Conservation (phyloP, 2,329 filamentous ascomycete species). For the Fusarium floridanum region DNA sequence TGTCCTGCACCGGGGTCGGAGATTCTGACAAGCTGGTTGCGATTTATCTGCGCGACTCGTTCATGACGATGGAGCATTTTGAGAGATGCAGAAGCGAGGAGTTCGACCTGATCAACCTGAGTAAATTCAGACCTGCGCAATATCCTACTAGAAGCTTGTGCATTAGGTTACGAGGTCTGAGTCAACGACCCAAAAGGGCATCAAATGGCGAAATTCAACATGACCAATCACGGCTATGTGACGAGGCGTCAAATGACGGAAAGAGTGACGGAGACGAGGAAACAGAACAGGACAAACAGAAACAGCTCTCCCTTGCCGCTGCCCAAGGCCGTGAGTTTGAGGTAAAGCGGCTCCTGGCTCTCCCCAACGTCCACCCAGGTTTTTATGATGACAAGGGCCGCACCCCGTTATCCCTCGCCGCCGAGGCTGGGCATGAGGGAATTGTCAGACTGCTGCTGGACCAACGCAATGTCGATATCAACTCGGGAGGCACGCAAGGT, state of each 20-base stretch:
- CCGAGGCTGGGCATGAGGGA: neutral
- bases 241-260: neutral
- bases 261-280: neutral
- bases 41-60: neutral
- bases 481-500: neutral
- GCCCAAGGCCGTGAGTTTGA: neutral
- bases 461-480: neutral
- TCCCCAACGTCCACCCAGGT: neutral
- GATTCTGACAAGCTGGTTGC: neutral
- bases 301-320: neutral
- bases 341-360: neutral
- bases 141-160: slow-evolving; percentile 7
- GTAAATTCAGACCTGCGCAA: neutral
- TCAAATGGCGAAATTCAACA: too few species aligned
- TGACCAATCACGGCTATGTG: too few species aligned
- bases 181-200: neutral
- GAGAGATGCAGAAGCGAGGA: neutral
- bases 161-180: neutral
- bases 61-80: slow-evolving; percentile 18
- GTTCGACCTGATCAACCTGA: neutral
- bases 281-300: neutral
- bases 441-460: neutral
- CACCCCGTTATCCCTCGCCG: neutral
- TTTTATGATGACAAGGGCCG: neutral
- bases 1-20: slow-evolving; percentile 5